Evolutionary conservation across 148 eudicot genomes (phyloP).

Genomic region (Cornus kousa): DNA sequence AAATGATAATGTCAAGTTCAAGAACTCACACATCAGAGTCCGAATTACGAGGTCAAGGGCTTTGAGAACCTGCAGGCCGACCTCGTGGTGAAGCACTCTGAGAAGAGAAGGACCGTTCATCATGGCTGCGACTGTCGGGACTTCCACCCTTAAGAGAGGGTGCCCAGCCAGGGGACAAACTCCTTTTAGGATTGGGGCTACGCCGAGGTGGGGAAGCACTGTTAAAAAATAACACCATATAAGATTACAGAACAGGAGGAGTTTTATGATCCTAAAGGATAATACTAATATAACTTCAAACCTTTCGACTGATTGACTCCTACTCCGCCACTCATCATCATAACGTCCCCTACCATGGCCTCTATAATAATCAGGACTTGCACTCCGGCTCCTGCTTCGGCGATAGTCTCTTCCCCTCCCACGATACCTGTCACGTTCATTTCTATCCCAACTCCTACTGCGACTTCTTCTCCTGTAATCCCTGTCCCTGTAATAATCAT

Average conservation of each 20-base stretch:
- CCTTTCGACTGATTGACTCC: slow-evolving; percentile 57
- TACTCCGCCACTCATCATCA: slow-evolving; percentile 32
- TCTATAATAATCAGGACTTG: slow-evolving; percentile 44
- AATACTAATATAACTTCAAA: slow-evolving; percentile 8
- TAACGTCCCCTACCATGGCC: slow-evolving; percentile 31
- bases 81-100: slow-evolving; percentile 35
- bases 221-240: slow-evolving; percentile 10
- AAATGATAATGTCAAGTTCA: neutral
- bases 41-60: slow-evolving; percentile 35
- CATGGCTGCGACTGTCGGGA: slow-evolving; percentile 29
- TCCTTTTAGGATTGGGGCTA: slow-evolving; percentile 45
- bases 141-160: slow-evolving; percentile 40
- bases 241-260: neutral
- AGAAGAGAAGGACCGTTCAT: slow-evolving; percentile 36
- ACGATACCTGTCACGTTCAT: slow-evolving; percentile 43
- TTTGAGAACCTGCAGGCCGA: slow-evolving; percentile 26
- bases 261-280: neutral
- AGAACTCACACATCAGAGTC: slow-evolving; percentile 37
- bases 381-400: slow-evolving; percentile 71
- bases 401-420: slow-evolving; percentile 44
- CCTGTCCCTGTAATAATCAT: slow-evolving; percentile 45
- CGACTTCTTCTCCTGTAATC: slow-evolving; percentile 52
- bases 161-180: slow-evolving; percentile 47
- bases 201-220: slow-evolving; percentile 45
- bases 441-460: slow-evolving; percentile 72